Percentiles rank a stretch among this genome's conserved stretches.
phyloP scores from a whole-genome alignment of 495 filamentous ascomycete genomes.

The Talaromyces adpressus region DNA sequence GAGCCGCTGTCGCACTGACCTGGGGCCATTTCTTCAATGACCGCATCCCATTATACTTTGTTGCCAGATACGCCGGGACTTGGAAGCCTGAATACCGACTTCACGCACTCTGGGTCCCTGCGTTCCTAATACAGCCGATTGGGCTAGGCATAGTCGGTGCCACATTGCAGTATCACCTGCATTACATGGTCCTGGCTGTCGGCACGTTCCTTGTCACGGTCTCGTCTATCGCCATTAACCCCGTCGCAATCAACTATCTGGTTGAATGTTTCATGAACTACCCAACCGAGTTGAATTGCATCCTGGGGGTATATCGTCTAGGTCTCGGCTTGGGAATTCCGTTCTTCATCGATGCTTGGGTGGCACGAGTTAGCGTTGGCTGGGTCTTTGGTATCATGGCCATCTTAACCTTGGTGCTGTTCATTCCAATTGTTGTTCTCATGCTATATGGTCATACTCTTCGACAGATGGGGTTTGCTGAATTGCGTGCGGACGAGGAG shows the following conservation, averaged over 20 bases:
- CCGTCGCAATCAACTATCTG: constrained; percentile 42
- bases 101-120: constrained; percentile 38
- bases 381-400: constrained; percentile 50
- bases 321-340: constrained; percentile 35
- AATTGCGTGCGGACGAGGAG: constrained; percentile 6
- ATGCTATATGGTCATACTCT: constrained; percentile 22
- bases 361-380: constrained; percentile 33
- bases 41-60: constrained; percentile 33
- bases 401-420: constrained; percentile 35
- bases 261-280: constrained; percentile 37
- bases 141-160: constrained; percentile 43
- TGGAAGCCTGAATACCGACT: constrained; percentile 49
- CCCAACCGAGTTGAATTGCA: constrained; percentile 34
- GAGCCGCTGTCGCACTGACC: constrained; percentile 31
- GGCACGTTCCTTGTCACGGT: constrained; percentile 37
- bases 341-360: constrained; percentile 44
- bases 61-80: constrained; percentile 24
- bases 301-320: constrained; percentile 35
- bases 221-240: constrained; percentile 29
- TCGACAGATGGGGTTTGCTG: constrained; percentile 2
- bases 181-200: constrained; percentile 41
- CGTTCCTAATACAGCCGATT: constrained; percentile 37
- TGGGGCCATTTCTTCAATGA: constrained; percentile 40
- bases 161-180: constrained; percentile 37
- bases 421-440: constrained; percentile 23